These are phyloP conservation scores for Fusarium multiceps DNA, from an alignment of 2,329 filamentous ascomycete species.

Conservation along the genomic window DNA sequence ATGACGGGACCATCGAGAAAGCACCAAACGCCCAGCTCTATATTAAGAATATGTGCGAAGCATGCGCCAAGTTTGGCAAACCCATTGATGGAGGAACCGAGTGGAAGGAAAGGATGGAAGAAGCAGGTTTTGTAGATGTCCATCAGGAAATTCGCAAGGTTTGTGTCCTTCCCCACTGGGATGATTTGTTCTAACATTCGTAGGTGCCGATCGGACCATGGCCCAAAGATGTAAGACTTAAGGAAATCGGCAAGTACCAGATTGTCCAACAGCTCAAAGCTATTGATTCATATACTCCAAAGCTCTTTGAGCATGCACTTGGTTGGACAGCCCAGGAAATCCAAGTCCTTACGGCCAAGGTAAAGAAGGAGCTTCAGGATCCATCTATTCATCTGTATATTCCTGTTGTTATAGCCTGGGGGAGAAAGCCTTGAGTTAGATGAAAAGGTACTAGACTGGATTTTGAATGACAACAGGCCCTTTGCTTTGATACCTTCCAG, in stretches of 20 bases:
- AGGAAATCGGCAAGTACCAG: constrained; percentile 27
- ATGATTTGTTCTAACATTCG: neutral
- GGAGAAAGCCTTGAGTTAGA: constrained; percentile 13
- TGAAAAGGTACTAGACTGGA: rapidly evolving
- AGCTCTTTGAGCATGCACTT: constrained; percentile 23
- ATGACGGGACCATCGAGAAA: constrained; percentile 13
- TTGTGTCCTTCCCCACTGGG: rapidly evolving
- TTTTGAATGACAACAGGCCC: neutral
- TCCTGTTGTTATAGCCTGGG: constrained; percentile 28
- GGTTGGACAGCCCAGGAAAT: constrained; percentile 30
- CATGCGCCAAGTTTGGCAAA: constrained; percentile 27
- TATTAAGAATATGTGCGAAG: constrained; percentile 10
- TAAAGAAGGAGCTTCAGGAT: constrained; percentile 30
- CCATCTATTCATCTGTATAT: constrained; percentile 30
- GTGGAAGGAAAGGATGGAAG: constrained; percentile 7
- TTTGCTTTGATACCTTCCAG: rapidly evolving
- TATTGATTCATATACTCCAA: constrained; percentile 32
- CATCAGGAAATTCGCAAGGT: constrained; percentile 13
- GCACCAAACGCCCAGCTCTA: constrained; percentile 8
- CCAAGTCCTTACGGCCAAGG: constrained; percentile 28
- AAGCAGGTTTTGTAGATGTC: constrained; percentile 16
- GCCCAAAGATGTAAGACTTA: constrained; percentile 21
- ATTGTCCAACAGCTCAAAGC: constrained; percentile 21
- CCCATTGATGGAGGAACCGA: neutral
- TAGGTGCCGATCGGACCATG: constrained; percentile 24